Conservation (phyloP, 768 basidiomycete species). For the Hypsizygus marmoreus region DNA sequence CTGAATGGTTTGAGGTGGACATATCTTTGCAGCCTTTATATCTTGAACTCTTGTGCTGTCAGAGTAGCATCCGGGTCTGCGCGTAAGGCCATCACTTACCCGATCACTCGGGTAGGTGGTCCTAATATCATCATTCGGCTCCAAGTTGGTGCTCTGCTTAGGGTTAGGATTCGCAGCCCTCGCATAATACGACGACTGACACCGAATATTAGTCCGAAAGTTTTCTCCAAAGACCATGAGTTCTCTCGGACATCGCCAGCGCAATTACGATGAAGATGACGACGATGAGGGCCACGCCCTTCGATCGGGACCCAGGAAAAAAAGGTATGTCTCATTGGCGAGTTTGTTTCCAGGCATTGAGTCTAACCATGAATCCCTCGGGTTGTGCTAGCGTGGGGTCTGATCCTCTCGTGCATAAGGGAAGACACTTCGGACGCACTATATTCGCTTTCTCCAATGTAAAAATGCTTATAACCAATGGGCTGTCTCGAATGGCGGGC, state of each 20-base stretch:
- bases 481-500: neutral
- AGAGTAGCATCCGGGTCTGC: too few relatives aligned
- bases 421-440: conserved; percentile 5
- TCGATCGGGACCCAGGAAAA: neutral
- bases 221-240: too few relatives aligned
- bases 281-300: too few relatives aligned
- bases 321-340: neutral
- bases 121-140: too few relatives aligned
- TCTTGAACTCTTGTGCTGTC: too few relatives aligned
- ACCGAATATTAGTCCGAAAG: too few relatives aligned
- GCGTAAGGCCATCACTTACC: too few relatives aligned
- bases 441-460: conserved; percentile 4
- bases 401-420: neutral
- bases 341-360: neutral
- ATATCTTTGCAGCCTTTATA: neutral
- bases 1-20: neutral
- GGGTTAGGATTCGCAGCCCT: neutral
- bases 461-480: conserved; percentile 1
- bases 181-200: too few relatives aligned
- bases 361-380: neutral
- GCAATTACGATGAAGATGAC: too few relatives aligned
- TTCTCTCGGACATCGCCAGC: too few relatives aligned
- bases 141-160: neutral
- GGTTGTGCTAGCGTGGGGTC: neutral
- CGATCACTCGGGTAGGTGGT: too few relatives aligned